Base-by-base conservation (phyloP, 2,329 filamentous ascomycete species). In the Cladosporium colombiae region DNA sequence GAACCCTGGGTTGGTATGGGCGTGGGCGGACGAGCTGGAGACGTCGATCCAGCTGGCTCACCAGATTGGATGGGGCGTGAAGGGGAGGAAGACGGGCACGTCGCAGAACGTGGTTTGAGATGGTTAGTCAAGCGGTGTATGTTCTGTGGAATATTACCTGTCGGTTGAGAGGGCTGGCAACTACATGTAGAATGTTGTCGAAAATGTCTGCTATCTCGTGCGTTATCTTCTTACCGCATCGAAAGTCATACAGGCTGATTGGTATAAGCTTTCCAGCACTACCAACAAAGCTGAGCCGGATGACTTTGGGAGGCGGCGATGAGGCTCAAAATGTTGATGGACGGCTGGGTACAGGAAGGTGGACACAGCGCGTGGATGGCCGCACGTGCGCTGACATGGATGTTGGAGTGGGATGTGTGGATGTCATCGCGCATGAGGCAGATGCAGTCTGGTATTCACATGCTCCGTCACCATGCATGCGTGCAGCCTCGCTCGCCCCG, bases 1-100 rank as follows among this genome's bases (percentile, higher is more conserved):
- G 76, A 91, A 96, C 74, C 91, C 93, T 0, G 88, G 91, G 65
- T 88, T 92, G 75, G 67, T 72, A 2, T 87, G 92, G 78, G 84
- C 85, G 40, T 89, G 86, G 68, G 93, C 91, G 0, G 85, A 91
- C 68, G 86, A 92, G 69, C 80, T 96, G 40, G 88, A 86, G 11
- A 87, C 93, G 3, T 80, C 87, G 66, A 86, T 93, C 6, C 81
- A 89, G 71, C 89, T 89, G 85, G 86, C 92, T 1, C 49, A 52
- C 23, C 49, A 52, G 56, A 87, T 87, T 56, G 77, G 84, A 14
- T 87, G 85, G 85, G 84, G 83, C 6, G 86, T 87, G 68, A 80
- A 77, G n/a, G 82, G 81, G 4, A 52, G 49, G 25, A 29, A 52
- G 49, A 52, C 29, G 25, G 49, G 49, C 1, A 52, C 49, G 23